Conservation (phyloP, 2,329 filamentous ascomycete species). For the Berkeleyomyces basicola region DNA sequence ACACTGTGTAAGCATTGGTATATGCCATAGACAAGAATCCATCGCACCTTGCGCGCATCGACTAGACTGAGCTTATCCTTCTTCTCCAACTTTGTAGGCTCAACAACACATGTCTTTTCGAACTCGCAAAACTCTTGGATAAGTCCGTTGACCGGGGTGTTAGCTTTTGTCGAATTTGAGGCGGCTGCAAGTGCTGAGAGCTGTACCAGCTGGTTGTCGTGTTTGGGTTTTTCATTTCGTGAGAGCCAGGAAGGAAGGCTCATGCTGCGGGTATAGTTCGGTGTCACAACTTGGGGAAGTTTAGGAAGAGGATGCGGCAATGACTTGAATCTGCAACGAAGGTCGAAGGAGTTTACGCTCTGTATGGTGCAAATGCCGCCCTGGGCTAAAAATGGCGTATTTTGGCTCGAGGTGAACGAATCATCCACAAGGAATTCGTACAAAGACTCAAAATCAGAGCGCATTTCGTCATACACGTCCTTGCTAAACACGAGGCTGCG, state of each 20-base stretch:
- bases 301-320: conserved; percentile 51
- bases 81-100: conserved; percentile 17
- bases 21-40: conserved; percentile 58
- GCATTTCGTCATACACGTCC: conserved; percentile 40
- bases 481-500: conserved; percentile 36
- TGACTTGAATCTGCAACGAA: conserved; percentile 38
- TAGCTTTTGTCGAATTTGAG: conserved; percentile 27
- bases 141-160: conserved; percentile 33
- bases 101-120: conserved; percentile 38
- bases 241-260: conserved; percentile 28
- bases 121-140: conserved; percentile 55
- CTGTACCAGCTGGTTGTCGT: conserved; percentile 31
- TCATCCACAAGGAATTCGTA: conserved; percentile 57
- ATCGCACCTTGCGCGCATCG: conserved; percentile 61
- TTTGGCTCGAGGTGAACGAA: conserved; percentile 31
- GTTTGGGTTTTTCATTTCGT: conserved; percentile 26
- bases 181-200: conserved; percentile 37
- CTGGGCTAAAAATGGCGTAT: conserved; percentile 36
- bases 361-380: conserved; percentile 57
- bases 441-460: conserved; percentile 51
- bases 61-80: conserved; percentile 24
- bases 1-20: conserved; percentile 56
- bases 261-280: conserved; percentile 16
- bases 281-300: conserved; percentile 32
- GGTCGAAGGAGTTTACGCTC: conserved; percentile 50